A percentile compares a stretch with the other conserved stretches of the same genome.
These are phyloP conservation scores for Leersia perrieri DNA, from an alignment of 176 grass and related monocot species.

Conservation along the genomic window DNA sequence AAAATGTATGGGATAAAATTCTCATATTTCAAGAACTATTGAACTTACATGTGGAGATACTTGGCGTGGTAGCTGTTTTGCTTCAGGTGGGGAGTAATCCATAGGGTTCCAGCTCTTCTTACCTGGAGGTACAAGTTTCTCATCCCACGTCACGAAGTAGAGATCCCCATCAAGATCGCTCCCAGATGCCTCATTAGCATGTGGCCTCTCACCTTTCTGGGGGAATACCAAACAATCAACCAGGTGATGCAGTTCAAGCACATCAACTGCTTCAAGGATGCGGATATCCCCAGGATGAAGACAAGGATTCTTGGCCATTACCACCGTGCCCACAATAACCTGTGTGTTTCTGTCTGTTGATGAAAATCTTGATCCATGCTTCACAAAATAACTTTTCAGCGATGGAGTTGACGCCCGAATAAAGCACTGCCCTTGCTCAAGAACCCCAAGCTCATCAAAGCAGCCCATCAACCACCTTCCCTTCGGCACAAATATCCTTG, in stretches of 20 bases:
- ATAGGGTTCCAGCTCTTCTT: conserved; percentile 80
- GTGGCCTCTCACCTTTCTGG: conserved; percentile 79
- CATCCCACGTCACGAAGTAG: conserved; percentile 93
- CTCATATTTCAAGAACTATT: not conserved
- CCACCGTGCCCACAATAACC: conserved; percentile 66
- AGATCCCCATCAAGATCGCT: conserved; percentile 95
- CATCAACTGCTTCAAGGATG: conserved; percentile 85
- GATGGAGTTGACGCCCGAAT: conserved; percentile 60
- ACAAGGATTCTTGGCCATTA: conserved; percentile 91
- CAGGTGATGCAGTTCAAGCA: conserved; percentile 63
- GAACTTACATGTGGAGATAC: conserved; percentile 47
- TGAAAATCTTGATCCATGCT: conserved; percentile 60
- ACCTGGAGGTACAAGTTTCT: conserved; percentile 68
- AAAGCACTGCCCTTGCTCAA: conserved; percentile 87
- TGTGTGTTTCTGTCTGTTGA: conserved; percentile 46
- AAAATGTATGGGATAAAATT: not conserved
- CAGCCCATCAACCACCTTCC: conserved; percentile 96
- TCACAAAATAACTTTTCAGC: conserved; percentile 63
- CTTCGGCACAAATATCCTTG: conserved; percentile 82
- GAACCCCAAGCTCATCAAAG: conserved; percentile 75
- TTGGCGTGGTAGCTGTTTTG: conserved; percentile 29
- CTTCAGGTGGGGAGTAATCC: conserved; percentile 58
- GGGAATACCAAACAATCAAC: conserved; percentile 94
- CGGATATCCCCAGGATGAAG: conserved; percentile 88
- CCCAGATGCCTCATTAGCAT: conserved; percentile 85